phyloP scores from a whole-genome alignment of 164 flowering plant species.

The Tetrastigma voinierianum region DNA sequence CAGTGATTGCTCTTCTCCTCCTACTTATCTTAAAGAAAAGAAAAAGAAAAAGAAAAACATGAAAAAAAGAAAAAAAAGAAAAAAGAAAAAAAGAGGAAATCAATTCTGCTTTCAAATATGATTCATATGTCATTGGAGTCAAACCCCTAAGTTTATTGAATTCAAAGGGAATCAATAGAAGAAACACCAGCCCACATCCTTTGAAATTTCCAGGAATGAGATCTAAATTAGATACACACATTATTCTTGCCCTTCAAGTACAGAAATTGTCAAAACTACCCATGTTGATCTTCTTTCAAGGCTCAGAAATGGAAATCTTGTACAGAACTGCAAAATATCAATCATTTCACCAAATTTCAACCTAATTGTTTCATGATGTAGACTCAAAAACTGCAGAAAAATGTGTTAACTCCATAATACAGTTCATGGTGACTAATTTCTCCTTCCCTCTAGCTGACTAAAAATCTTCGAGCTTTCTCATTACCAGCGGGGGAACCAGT shows the following conservation, averaged over 20 bases:
- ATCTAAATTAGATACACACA: background rate
- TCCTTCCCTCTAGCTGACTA: too few species aligned
- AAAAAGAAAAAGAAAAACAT: background rate
- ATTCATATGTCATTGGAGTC: constrained; percentile 17
- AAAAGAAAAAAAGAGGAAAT: background rate
- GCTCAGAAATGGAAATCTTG: background rate
- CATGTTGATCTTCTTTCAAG: background rate
- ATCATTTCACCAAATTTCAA: too few species aligned
- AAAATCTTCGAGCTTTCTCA: too few species aligned
- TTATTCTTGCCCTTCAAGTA: background rate
- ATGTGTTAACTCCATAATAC: too few species aligned
- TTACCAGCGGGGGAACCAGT: too few species aligned
- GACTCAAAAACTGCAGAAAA: too few species aligned
- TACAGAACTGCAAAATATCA: background rate
- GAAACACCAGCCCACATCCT: constrained; percentile 16
- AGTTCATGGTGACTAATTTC: too few species aligned
- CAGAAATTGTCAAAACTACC: background rate
- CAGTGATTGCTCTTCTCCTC: constrained; percentile 21
- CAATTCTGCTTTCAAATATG: background rate
- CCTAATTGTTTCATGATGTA: too few species aligned
- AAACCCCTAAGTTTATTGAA: constrained; percentile 12
- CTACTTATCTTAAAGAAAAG: too few species aligned
- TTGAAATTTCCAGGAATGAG: constrained; percentile 10
- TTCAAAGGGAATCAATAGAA: constrained; percentile 13
- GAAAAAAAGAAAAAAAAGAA: too few species aligned